Evolutionary conservation across 306 rosid genomes (phyloP).

Genomic region (Fagus sylvatica): DNA sequence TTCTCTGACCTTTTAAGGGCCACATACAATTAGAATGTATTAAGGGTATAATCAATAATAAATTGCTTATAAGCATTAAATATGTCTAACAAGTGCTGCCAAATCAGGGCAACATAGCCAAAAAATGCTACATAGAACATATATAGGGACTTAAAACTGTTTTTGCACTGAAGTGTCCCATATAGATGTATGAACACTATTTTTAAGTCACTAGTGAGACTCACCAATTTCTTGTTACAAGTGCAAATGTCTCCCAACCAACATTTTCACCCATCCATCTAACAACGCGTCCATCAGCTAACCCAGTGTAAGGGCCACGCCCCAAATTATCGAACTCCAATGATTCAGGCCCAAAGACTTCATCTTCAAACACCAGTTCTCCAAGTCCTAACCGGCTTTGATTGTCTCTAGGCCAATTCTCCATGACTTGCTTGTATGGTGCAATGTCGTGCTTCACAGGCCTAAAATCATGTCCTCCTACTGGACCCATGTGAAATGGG

Average conservation of each 20-base stretch:
- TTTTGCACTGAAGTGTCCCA: rapidly evolving
- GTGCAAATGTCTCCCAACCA: conserved; percentile 95
- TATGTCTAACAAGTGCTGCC: not conserved
- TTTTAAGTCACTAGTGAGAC: not conserved
- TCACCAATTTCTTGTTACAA: conserved; percentile 77
- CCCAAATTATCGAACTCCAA: conserved; percentile 76
- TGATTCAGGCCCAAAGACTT: conserved; percentile 92
- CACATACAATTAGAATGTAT: not conserved
- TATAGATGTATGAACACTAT: too few relatives aligned
- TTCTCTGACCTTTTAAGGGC: conserved; percentile 64
- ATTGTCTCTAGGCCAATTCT: conserved; percentile 81
- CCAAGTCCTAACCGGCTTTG: conserved; percentile 63
- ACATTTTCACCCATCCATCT: conserved; percentile 84
- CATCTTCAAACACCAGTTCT: conserved; percentile 57
- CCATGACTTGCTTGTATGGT: conserved; percentile 77
- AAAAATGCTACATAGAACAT: too few relatives aligned
- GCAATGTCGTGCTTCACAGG: conserved; percentile 85
- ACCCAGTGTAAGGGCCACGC: conserved; percentile 82
- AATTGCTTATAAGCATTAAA: not conserved
- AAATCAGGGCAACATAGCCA: too few relatives aligned
- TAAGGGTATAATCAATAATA: not conserved
- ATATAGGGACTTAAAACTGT: too few relatives aligned
- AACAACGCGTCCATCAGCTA: conserved; percentile 91
- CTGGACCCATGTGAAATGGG: conserved; percentile 81
- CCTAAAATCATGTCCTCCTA: conserved; percentile 58